Evolutionary conservation across 169 alveolate genomes (phyloP).

Genomic region (Eimeria acervulina): DNA sequence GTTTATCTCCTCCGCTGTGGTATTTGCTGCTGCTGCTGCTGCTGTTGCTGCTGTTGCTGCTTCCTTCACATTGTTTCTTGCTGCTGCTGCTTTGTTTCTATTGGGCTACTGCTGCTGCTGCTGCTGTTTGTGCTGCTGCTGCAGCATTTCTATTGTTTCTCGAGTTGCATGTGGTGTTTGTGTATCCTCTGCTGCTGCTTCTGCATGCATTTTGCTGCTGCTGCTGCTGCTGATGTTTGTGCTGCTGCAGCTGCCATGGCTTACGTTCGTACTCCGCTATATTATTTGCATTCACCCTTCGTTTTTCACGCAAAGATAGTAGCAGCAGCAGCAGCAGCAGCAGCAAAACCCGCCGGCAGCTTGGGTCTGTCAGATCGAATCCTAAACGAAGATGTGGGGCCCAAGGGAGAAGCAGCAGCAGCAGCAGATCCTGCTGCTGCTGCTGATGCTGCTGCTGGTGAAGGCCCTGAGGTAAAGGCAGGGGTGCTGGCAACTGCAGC

Average conservation of each 20-base stretch:
- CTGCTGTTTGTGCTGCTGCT: neutral
- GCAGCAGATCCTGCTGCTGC: neutral
- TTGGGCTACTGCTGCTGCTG: too few relatives aligned
- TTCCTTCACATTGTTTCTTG: neutral
- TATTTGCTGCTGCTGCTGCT: too few relatives aligned
- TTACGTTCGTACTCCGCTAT: slow-evolving; percentile 35
- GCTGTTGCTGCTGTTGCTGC: neutral
- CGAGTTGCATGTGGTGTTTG: neutral
- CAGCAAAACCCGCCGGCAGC: neutral
- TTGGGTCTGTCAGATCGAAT: neutral
- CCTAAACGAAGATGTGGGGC: neutral
- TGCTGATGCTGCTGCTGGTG: neutral
- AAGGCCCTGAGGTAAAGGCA: neutral
- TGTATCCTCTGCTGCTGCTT: neutral
- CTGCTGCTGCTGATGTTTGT: too few relatives aligned
- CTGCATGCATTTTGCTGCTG: neutral
- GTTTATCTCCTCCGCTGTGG: neutral
- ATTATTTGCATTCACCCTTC: slow-evolving; percentile 8
- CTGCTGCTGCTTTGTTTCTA: neutral
- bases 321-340: slow-evolving; percentile 50
- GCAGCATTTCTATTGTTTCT: neutral
- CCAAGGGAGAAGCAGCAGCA: neutral
- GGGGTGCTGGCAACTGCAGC: slow-evolving; percentile 1
- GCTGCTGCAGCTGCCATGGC: slow-evolving; percentile 37
- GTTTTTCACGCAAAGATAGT: slow-evolving; percentile 23